Conservation (phyloP, 1,139 yeast species). For the Suhomyces taliae region DNA sequence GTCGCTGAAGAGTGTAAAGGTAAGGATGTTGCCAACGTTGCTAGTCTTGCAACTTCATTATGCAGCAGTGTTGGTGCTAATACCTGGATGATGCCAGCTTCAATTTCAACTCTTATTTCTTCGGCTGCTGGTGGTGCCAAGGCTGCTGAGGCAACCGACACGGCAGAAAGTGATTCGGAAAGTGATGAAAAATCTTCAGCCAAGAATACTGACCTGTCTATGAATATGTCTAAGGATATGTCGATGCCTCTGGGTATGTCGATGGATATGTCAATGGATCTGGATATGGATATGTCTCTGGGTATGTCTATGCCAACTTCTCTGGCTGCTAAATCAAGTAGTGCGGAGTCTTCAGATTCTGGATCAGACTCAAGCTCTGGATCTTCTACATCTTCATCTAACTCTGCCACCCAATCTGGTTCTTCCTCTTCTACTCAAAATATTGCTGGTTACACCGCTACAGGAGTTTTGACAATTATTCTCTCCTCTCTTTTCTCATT, state of each 20-base stretch:
- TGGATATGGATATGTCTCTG: neutral
- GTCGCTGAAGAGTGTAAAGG: constrained; percentile 44
- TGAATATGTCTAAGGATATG: neutral
- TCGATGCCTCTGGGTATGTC: neutral
- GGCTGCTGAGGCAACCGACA: constrained; percentile 12
- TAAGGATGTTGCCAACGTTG: constrained; percentile 37
- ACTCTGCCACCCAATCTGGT: constrained; percentile 2
- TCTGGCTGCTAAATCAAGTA: neutral
- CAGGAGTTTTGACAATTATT: neutral
- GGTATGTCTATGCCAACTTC: neutral
- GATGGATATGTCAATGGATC: too few relatives aligned
- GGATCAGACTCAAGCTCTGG: neutral
- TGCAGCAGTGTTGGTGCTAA: constrained; percentile 47
- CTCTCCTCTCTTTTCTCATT: constrained; percentile 4
- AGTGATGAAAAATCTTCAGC: neutral
- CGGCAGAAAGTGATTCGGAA: neutral
- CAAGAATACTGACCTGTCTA: neutral
- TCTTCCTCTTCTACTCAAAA: neutral
- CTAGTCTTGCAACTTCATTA: constrained; percentile 41
- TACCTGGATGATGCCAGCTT: constrained; percentile 47
- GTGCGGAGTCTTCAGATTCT: neutral
- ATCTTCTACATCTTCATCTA: constrained; percentile 13
- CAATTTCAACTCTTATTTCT: constrained; percentile 33
- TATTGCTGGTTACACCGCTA: neutral
- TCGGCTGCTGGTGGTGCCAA: constrained; percentile 27